phyloP scores from a whole-genome alignment of 768 basidiomycete genomes.

The Lenzites betulinus region DNA sequence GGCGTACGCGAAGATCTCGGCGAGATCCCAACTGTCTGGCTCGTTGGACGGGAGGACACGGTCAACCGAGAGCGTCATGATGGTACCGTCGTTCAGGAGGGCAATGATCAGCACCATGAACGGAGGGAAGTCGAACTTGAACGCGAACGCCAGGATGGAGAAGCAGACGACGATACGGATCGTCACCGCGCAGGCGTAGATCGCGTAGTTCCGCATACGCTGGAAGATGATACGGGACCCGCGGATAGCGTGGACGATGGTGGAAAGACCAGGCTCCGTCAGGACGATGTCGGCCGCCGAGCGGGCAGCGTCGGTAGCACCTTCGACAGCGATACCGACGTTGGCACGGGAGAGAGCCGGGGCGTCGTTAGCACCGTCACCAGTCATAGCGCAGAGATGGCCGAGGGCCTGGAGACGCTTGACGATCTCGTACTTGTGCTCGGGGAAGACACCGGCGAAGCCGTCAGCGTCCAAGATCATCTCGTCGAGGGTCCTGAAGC shows the following conservation, averaged over 20 bases:
- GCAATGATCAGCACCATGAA: slow-evolving; percentile 99
- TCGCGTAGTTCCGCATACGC: slow-evolving; percentile 99
- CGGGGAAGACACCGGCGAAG: slow-evolving; percentile 98
- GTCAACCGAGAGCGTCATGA: slow-evolving; percentile 97
- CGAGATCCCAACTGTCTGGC: slow-evolving; percentile 94
- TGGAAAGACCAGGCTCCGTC: slow-evolving; percentile 97
- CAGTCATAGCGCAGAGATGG: slow-evolving; percentile 97
- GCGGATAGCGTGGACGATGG: slow-evolving; percentile 98
- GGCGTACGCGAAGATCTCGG: slow-evolving; percentile 95
- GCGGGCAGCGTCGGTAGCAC: slow-evolving; percentile 98
- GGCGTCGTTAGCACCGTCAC: slow-evolving; percentile 99
- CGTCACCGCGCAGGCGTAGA: slow-evolving; percentile 93
- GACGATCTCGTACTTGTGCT: slow-evolving; percentile 99
- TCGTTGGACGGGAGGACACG: slow-evolving; percentile 91
- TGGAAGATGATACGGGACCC: slow-evolving; percentile 99
- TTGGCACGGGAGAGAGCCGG: slow-evolving; percentile 98
- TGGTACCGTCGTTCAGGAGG: slow-evolving; percentile 95
- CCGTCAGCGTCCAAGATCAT: slow-evolving; percentile 99
- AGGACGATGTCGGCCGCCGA: slow-evolving; percentile 98
- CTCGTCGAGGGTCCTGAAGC: slow-evolving; percentile 84
- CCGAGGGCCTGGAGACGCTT: slow-evolving; percentile 97
- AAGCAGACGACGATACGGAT: slow-evolving; percentile 99
- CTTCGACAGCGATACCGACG: slow-evolving; percentile 99
- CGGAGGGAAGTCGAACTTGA: slow-evolving; percentile 98
- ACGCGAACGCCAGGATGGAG: slow-evolving; percentile 91